Base-by-base conservation (phyloP, 768 basidiomycete genomes). In the Podaxis sp. region DNA sequence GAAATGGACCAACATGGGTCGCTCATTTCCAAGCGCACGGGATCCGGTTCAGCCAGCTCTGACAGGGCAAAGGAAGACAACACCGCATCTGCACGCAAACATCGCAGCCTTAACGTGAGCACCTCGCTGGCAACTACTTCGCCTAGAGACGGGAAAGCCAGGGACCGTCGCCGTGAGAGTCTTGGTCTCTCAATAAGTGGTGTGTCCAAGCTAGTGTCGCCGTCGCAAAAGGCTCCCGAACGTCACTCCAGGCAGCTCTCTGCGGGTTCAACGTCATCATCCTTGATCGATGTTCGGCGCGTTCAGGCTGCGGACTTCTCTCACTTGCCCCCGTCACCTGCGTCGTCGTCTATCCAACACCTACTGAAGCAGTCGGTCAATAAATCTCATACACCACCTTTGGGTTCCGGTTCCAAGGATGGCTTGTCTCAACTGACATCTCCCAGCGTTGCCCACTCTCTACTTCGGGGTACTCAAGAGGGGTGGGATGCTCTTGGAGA, bases 401-500 rank as follows among this genome's bases (percentile, higher is more conserved):
- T 75, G 66, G 68, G 74, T 68, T 70, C 78, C 22, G 72, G 81
- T 42, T 76, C 82, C 26, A 83, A 82, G 67, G 80, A 82, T 54
- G 76, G 73, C 33, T 64, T 73, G 59, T 74, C 75, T 40, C 73
- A 72, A 40, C 80, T 84, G 67, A 63, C 77, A 11, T 77, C 87
- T 40, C 78, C 88, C 4, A 90, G 83, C 70, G 91, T 95, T 52
- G 93, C 90, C 0, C 93, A 95, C 70, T 93, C 92, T 1, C 77
- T 94, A 59, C 82, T 95, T 26, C 86, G 92, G 66, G 93, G 93
- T 11, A 93, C 90, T 5, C 93, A 95, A 72, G 89, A 93, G 72
- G 93, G 93, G 28, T 95, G 92, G 92, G 89, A 89, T 15, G 91
- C 86, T 64, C 81, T 95, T 68, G 90, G 93, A 68, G 93, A 96